Conservation (phyloP, 805 yeast species). For the Komagataella kurtzmanii region DNA sequence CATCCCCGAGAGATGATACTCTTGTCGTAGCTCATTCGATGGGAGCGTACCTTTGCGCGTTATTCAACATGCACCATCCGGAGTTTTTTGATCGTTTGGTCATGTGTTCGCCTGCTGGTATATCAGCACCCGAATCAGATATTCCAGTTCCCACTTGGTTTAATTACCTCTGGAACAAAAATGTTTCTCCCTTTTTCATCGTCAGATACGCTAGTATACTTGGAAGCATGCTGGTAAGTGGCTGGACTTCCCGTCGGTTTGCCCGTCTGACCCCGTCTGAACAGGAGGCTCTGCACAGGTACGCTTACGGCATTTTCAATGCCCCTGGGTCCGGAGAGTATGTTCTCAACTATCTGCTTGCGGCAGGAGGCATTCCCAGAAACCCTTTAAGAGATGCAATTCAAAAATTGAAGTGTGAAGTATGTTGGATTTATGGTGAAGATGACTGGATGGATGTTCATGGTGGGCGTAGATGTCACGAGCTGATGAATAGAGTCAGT, state of each 20-base stretch:
- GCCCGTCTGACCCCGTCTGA: constrained; percentile 25
- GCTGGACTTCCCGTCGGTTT: constrained; percentile 82
- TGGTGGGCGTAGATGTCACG: constrained; percentile 31
- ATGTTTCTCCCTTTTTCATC: constrained; percentile 73
- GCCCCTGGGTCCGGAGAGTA: constrained; percentile 90
- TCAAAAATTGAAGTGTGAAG: constrained; percentile 38
- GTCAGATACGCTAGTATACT: constrained; percentile 69
- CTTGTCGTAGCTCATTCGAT: constrained; percentile 76
- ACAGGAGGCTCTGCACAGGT: constrained; percentile 49
- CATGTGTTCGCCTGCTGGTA: constrained; percentile 88
- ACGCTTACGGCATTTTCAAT: constrained; percentile 75
- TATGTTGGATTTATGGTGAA: constrained; percentile 81
- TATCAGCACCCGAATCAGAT: constrained; percentile 19
- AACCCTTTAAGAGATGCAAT: constrained; percentile 50
- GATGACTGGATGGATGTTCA: constrained; percentile 47
- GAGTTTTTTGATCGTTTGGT: constrained; percentile 49
- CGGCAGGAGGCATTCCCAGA: constrained; percentile 87
- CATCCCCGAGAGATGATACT: constrained; percentile 25
- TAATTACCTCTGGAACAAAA: constrained; percentile 58
- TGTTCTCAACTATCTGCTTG: constrained; percentile 67
- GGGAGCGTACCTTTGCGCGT: constrained; percentile 75
- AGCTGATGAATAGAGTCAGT: constrained; percentile 16
- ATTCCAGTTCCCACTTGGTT: constrained; percentile 66
- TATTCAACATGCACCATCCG: constrained; percentile 53
- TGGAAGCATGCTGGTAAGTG: constrained; percentile 78